phyloP scores from a whole-genome alignment of 2,329 filamentous ascomycete genomes.

The Leptographium flavum region DNA sequence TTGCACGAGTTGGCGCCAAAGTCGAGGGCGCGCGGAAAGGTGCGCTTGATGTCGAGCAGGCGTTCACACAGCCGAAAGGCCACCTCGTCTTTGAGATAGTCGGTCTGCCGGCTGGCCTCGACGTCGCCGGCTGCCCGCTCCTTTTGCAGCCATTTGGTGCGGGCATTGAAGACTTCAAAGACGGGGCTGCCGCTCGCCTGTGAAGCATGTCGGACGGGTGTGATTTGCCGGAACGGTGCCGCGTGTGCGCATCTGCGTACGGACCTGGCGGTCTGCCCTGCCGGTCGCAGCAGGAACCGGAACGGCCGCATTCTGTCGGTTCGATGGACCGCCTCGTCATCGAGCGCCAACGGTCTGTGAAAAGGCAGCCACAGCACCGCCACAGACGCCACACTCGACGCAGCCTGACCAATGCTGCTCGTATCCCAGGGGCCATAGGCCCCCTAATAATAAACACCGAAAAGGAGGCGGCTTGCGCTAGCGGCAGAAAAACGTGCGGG shows the following conservation, averaged over 20 bases:
- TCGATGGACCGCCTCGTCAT: too few relatives aligned
- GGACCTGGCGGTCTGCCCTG: too few relatives aligned
- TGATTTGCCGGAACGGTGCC: background rate
- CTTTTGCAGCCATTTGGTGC: conserved; percentile 80
- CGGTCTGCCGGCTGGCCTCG: conserved; percentile 61
- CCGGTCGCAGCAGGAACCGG: too few relatives aligned
- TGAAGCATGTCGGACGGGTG: conserved; percentile 51
- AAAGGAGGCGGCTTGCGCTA: too few relatives aligned
- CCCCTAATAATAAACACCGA: too few relatives aligned
- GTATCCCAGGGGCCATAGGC: background rate
- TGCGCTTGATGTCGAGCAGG: conserved; percentile 81
- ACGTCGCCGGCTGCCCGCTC: conserved; percentile 64
- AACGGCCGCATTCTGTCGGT: too few relatives aligned
- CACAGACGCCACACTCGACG: background rate
- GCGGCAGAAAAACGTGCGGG: too few relatives aligned
- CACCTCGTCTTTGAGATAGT: conserved; percentile 90
- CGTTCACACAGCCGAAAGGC: conserved; percentile 73
- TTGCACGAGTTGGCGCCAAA: conserved; percentile 94
- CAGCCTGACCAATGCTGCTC: too few relatives aligned
- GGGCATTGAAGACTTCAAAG: conserved; percentile 82
- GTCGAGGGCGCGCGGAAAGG: conserved; percentile 74
- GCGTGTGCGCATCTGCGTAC: too few relatives aligned
- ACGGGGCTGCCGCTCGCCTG: conserved; percentile 63
- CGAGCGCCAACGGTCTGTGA: too few relatives aligned
- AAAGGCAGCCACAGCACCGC: background rate